Evolutionary conservation across 179 eudicot genomes (phyloP), one percentile per base, ranked within the genome.

Genomic region (Monotropa hypopitys): DNA sequence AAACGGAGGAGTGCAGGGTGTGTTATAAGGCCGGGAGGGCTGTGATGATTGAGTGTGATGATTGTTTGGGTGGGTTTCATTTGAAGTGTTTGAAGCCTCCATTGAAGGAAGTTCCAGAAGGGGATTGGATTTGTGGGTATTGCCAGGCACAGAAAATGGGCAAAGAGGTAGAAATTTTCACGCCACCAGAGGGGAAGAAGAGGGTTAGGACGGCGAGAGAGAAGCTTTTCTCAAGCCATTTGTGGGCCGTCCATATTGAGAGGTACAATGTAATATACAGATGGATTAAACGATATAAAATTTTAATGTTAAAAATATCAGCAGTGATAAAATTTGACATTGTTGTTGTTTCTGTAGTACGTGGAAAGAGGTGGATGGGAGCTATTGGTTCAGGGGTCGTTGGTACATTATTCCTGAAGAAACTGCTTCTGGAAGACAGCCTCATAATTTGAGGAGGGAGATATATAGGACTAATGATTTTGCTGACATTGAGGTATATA

Each of bases 381-480:
- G 81, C 67, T 96, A 83, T 57, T 91, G 98, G 98, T 88, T 89
- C 83, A 84, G 90, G 50, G 97, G 88, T 65, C 91, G 88, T 77
- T 96, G 99, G 99, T 96, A 93, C 77, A 85, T 89, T 57, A 91
- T 91, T 72, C 99, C 99, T 7, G 99, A 96, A 84, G 99, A 96
- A 87, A 96, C 98, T 70, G 86, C 88, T 83, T 87, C 91, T 45
- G 99, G 99, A 76, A 91, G 99, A 83, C 98, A 96, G 79, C 88
- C 94, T 5, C 99, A 96, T 89, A 93, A 96, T 77, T 87, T 93
- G 80, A 90, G 76, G 84, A 86, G 99, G 84, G 99, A 96, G 88
- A 84, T 96, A 43, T 93, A 96, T 82, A 83, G 85, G 50, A 89
- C 98, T 42, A 96, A 87, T 83, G 99, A 93, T 68, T 89, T 86